Conservation (phyloP, 2,329 filamentous ascomycete species). For the Colletotrichum scovillei region DNA sequence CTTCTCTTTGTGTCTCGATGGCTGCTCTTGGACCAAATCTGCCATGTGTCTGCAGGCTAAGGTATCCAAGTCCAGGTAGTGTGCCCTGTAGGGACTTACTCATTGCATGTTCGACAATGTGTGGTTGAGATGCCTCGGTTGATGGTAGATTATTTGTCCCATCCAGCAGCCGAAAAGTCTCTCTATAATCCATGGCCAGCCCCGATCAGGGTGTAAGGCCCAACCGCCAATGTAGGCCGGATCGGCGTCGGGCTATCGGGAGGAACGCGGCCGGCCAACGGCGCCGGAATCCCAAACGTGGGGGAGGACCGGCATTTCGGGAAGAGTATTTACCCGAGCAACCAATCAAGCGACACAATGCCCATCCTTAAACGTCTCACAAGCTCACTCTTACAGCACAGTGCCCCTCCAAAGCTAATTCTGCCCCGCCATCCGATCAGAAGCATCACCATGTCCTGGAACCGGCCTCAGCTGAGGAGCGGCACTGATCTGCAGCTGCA, state of each 20-base stretch:
- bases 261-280: not conserved
- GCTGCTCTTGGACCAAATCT: not conserved
- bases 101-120: not conserved
- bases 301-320: not conserved
- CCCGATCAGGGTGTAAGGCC: too few species aligned
- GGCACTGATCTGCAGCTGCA: slow-evolving; percentile 66
- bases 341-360: slow-evolving; percentile 17
- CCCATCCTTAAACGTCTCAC: not conserved
- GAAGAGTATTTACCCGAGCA: slow-evolving; percentile 6
- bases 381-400: slow-evolving; percentile 26
- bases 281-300: not conserved
- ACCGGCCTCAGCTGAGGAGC: slow-evolving; percentile 55
- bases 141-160: too few species aligned
- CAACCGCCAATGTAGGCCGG: not conserved
- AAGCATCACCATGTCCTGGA: slow-evolving; percentile 36
- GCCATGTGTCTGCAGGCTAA: too few species aligned
- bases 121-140: not conserved
- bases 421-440: slow-evolving; percentile 41
- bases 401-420: slow-evolving; percentile 35
- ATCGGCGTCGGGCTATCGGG: not conserved
- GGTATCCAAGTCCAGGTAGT: too few species aligned
- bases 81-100: too few species aligned
- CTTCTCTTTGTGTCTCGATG: not conserved
- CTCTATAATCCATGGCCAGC: not conserved
- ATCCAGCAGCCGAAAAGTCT: not conserved